Evolutionary conservation across 306 rosid genomes (phyloP).

Genomic region (Cyclanthera cordifolia): DNA sequence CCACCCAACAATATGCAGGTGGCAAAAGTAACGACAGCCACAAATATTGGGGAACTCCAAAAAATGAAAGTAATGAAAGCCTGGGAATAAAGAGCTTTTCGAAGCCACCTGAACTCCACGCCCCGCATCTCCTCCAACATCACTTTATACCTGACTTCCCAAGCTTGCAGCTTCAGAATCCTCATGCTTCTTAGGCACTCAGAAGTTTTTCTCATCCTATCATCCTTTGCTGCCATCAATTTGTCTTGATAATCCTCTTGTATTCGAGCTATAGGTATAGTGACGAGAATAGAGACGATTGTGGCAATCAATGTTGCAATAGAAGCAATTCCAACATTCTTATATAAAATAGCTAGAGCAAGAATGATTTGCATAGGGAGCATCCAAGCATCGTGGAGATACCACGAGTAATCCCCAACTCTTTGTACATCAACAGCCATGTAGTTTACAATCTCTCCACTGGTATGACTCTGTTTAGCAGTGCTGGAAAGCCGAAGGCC

Average conservation of each 20-base stretch:
- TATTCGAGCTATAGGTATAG: slow-evolving; percentile 68
- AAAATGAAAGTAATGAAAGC: slow-evolving; percentile 95
- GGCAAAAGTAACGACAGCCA: slow-evolving; percentile 83
- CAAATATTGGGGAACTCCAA: slow-evolving; percentile 99
- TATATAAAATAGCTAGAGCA: slow-evolving; percentile 88
- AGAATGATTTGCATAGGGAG: slow-evolving; percentile 89
- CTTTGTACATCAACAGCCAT: slow-evolving; percentile 98
- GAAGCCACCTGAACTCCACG: slow-evolving; percentile 89
- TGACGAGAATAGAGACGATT: slow-evolving; percentile 69
- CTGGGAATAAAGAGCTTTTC: slow-evolving; percentile 89
- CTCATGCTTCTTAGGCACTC: slow-evolving; percentile 95
- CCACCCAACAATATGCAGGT: slow-evolving; percentile 77
- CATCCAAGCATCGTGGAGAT: slow-evolving; percentile 97
- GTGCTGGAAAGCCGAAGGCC: slow-evolving; percentile 87
- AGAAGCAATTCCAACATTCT: slow-evolving; percentile 93
- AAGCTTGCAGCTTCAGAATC: slow-evolving; percentile 95
- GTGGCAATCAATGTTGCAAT: slow-evolving; percentile 85
- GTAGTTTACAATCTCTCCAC: slow-evolving; percentile 95
- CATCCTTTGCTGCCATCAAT: slow-evolving; percentile 95
- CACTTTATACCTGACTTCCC: slow-evolving; percentile 78
- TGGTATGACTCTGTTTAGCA: slow-evolving; percentile 90
- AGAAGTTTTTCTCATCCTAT: slow-evolving; percentile 93
- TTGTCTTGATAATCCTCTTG: slow-evolving; percentile 94
- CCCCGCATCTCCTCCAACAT: slow-evolving; percentile 85
- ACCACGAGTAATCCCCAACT: slow-evolving; percentile 95